Evolutionary conservation across 225 moss, liverwort and hornwort species (phyloP), one percentile per base, ranked within the genome.

Genomic region (Marchantia paleacea): DNA sequence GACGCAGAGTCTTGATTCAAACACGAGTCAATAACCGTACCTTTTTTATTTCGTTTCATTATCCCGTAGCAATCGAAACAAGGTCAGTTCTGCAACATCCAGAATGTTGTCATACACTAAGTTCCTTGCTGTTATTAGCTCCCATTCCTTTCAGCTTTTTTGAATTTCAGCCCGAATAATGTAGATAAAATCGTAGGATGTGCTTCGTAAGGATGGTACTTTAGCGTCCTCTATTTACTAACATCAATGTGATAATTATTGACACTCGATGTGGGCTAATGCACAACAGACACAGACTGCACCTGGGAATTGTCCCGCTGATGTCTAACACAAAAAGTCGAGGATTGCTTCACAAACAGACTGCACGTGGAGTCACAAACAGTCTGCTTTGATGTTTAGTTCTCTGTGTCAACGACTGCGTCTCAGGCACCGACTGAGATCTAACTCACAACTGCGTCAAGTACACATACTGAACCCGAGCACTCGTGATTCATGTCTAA

Each of bases 271-370:
- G 50, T 77, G 63, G 39, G 20, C 60, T 49, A 20, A 6, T 77
- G 77, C 49, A 47, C 24, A 48, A 68, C 82, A 82, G 82, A 78
- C 51, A 66, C 57, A 66, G 65, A 66, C 11, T 18, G 4, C 82
- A 65, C 57, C 71, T 12, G 80, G 80, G 63, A 48, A 65, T 15
- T 85, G 85, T 53, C 60, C 76, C 25, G 64, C 79, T 24, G 85
- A 85, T 82, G 52, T 72, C 73, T 74, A 74, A 74, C 18, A 6
- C 54, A 74, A 10, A 53, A 13, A 54, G 26, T 74, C 22, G 55
- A 26, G 26, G 74, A 74, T 25, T 53, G 51, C 52, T 25, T 51
- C n/a, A 52, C 22, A 65, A 52, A 53, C 73, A 52, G 19, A 53
- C 51, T 73, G n/a, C 73, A 53, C 10, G 25, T 2, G 12, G 73